Percentiles rank a stretch among this genome's conserved stretches.
Evolutionary conservation across 2,329 filamentous ascomycete genomes (phyloP).

Genomic region (Xylariaceae sp.): DNA sequence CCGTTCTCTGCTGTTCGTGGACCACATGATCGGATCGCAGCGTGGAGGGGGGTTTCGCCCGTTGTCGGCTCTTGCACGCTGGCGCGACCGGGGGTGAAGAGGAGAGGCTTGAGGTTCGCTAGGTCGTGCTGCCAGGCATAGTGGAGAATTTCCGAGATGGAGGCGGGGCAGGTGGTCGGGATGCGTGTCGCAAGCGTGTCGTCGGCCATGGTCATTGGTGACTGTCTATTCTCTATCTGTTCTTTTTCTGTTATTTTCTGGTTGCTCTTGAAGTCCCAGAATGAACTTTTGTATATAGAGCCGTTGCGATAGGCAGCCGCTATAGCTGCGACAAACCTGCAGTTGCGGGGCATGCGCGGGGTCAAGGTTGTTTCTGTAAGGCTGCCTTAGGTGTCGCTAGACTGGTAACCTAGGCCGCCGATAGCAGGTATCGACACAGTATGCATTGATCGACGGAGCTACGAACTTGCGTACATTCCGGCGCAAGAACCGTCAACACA

Average conservation of each 20-base stretch:
- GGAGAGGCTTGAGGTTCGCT: slow-evolving; percentile 60
- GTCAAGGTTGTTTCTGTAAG: neutral
- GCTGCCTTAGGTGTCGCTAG: too few species aligned
- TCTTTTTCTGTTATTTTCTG: neutral
- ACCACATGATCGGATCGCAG: slow-evolving; percentile 74
- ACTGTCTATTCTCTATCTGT: neutral
- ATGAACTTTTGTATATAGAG: neutral
- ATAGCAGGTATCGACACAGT: too few species aligned
- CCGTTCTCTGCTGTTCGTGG: slow-evolving; percentile 26
- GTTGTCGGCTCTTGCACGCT: slow-evolving; percentile 81
- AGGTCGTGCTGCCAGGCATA: slow-evolving; percentile 58
- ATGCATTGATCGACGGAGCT: too few species aligned
- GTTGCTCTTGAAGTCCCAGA: neutral
- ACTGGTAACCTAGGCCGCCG: too few species aligned
- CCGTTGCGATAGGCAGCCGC: too few species aligned
- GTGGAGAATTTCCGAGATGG: slow-evolving; percentile 47
- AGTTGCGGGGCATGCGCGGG: neutral
- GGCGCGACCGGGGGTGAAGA: slow-evolving; percentile 58
- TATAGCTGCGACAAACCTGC: neutral
- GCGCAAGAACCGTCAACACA: too few species aligned
- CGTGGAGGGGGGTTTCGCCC: slow-evolving; percentile 82
- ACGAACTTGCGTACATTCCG: too few species aligned
- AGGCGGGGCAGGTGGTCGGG: slow-evolving; percentile 46
- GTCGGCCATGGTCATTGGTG: slow-evolving; percentile 26
- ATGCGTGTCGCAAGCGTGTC: slow-evolving; percentile 52